Conservation (phyloP, 345 rosid species). For the Citrus maxima region DNA sequence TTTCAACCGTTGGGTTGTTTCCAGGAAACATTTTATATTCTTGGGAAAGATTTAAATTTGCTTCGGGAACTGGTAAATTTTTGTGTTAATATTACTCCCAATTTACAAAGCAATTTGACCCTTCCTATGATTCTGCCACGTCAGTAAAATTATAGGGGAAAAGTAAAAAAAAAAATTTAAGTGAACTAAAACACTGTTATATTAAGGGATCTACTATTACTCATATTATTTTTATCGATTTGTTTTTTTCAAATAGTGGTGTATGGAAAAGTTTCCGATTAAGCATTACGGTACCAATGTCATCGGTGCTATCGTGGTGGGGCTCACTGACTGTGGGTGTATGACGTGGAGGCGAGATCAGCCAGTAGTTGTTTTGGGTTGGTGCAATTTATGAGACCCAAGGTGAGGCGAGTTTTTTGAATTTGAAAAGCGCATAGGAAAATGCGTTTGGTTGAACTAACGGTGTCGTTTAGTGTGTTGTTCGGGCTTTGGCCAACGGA, state of each 20-base stretch:
- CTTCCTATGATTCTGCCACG: not conserved
- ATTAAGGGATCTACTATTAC: no score
- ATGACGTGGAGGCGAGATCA: not conserved
- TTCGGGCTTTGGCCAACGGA: no score
- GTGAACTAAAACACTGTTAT: no score
- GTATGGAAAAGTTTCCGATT: no score
- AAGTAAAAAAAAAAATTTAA: no score
- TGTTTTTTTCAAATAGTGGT: no score
- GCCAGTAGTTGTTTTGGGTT: no score
- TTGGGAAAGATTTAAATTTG: not conserved
- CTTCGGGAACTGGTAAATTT: not conserved
- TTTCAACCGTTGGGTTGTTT: not conserved
- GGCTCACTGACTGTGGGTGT: no score
- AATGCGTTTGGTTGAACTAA: slow-evolving; percentile 22
- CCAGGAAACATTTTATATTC: not conserved
- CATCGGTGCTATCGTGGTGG: no score
- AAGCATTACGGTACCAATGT: no score
- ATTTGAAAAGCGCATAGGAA: slow-evolving; percentile 48
- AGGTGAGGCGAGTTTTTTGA: slow-evolving; percentile 27
- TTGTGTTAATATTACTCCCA: not conserved
- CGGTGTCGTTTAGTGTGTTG: slow-evolving; percentile 3
- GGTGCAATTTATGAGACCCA: not conserved
- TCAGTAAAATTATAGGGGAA: not conserved
- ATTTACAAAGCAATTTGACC: not conserved
- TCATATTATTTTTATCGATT: no score